Evolutionary conservation across 192 early-diverging fungal genomes (phyloP).

Genomic region (Coemansia sp.): DNA sequence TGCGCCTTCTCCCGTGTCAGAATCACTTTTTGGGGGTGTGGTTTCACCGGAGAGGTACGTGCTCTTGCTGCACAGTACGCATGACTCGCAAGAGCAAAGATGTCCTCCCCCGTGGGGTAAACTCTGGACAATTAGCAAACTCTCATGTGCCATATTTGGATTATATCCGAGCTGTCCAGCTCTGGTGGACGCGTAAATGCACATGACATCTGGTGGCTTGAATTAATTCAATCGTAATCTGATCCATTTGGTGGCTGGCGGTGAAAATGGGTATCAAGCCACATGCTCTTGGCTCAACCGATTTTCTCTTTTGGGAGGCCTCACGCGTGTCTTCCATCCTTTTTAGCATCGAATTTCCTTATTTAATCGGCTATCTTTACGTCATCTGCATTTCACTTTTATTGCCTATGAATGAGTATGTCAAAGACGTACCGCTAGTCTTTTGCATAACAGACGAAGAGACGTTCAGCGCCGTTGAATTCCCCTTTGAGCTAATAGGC

Average conservation of each 20-base stretch:
- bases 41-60: neutral
- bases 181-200: neutral
- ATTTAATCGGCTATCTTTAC: neutral
- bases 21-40: neutral
- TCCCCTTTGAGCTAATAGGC: slow-evolving; percentile 48
- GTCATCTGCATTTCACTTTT: slow-evolving; percentile 2
- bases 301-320: neutral
- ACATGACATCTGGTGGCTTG: neutral
- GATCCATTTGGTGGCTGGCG: neutral
- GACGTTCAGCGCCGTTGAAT: slow-evolving; percentile 26
- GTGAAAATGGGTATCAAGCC: neutral
- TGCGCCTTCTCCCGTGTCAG: neutral
- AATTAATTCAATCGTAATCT: neutral
- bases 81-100: neutral
- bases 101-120: neutral
- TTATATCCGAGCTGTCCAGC: neutral
- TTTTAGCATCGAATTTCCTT: neutral
- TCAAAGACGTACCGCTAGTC: slow-evolving; percentile 29
- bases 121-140: neutral
- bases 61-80: neutral
- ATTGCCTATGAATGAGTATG: slow-evolving; percentile 31
- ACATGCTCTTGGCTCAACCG: neutral
- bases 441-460: slow-evolving; percentile 40
- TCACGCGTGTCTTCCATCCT: neutral
- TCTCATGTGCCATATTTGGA: neutral